These are phyloP conservation scores for Colletotrichum sp. DNA, from an alignment of 2,329 filamentous ascomycete species.

Conservation along the genomic window DNA sequence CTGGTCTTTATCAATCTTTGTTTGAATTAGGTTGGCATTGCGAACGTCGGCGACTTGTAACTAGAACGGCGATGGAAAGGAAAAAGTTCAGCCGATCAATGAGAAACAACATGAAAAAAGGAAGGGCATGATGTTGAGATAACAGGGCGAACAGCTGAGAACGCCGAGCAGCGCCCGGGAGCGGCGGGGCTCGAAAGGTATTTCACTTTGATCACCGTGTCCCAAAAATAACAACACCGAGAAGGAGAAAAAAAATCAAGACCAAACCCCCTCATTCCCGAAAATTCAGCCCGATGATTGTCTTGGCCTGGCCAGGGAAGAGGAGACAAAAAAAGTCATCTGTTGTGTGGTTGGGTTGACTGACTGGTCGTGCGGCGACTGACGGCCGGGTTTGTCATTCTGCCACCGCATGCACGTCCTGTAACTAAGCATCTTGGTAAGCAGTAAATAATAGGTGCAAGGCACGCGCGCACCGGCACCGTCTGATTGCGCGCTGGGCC, in stretches of 20 bases:
- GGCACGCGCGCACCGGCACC: neutral
- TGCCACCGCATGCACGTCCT: conserved; percentile 10
- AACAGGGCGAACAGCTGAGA: neutral
- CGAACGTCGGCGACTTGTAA: neutral
- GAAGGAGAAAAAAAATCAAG: neutral
- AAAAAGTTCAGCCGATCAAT: neutral
- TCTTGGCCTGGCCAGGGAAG: neutral
- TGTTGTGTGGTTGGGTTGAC: neutral
- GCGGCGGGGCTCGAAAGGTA: neutral
- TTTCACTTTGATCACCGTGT: neutral
- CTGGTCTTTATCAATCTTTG: neutral
- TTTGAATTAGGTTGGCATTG: neutral
- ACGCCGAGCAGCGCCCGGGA: neutral
- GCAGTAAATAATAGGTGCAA: neutral
- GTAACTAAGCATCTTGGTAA: conserved; percentile 22
- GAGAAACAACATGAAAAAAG: neutral
- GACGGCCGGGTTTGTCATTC: conserved; percentile 18
- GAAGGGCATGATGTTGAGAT: neutral
- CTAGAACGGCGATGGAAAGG: neutral
- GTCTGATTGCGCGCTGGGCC: neutral
- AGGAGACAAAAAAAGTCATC: neutral
- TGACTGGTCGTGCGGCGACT: neutral
- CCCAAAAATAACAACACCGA: neutral
- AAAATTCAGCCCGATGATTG: neutral
- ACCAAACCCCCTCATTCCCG: neutral